phyloP scores from a whole-genome alignment of 306 rosid species.

The Heteromeles arbutifolia region DNA sequence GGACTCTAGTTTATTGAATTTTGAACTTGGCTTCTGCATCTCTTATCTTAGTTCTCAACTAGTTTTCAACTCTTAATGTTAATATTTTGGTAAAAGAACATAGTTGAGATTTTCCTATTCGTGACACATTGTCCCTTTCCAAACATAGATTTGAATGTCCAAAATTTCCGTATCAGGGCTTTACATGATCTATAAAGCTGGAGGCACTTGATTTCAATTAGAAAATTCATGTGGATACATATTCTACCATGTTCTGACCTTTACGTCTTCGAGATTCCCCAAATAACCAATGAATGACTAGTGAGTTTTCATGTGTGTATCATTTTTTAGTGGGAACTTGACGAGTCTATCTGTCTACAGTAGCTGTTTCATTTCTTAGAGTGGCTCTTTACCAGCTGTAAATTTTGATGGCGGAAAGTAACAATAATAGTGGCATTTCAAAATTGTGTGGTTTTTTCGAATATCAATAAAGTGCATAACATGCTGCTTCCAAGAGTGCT shows the following conservation, averaged over 20 bases:
- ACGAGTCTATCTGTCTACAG: background rate
- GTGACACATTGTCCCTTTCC: background rate
- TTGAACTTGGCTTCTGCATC: too few relatives aligned
- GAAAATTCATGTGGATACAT: background rate
- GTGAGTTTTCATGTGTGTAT: background rate
- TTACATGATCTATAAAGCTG: background rate
- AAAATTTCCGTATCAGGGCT: background rate
- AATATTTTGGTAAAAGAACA: background rate
- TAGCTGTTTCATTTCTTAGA: background rate
- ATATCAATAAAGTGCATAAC: background rate
- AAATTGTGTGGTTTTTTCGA: background rate
- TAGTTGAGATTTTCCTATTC: background rate
- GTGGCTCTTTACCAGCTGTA: background rate
- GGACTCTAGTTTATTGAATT: too few relatives aligned
- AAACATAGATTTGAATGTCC: background rate
- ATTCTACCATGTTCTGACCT: background rate
- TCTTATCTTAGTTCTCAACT: background rate
- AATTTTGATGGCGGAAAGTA: background rate
- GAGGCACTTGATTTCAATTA: background rate
- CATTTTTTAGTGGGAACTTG: background rate
- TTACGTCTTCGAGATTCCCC: background rate
- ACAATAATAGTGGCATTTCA: background rate
- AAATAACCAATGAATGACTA: background rate
- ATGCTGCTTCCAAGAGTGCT: background rate
- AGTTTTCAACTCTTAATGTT: background rate